Base-by-base conservation (phyloP, 768 basidiomycete genomes). In the Daedaleopsis nitida region DNA sequence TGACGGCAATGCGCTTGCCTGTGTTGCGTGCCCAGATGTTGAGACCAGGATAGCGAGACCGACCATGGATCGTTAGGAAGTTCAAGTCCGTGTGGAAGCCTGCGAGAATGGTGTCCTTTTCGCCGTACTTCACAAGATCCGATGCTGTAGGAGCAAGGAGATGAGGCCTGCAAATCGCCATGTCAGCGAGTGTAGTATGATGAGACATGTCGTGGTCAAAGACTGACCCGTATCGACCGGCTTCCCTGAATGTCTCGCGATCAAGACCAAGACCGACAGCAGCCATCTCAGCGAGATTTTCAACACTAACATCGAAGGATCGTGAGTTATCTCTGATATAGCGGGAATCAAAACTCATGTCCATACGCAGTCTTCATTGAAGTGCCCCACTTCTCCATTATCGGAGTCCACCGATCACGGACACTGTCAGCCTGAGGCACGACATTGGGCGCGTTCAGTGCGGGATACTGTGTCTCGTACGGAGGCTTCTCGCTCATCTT, bases 11-110 rank as follows among this genome's bases (percentile, higher is more conserved):
- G 14, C 92, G 87, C 72, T 91, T 94, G 34, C 96, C 96, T 0
- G 89, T 88, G 69, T 98, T 97, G 39, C 96, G 83, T 14, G 94
- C 96, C 96, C 96, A 97, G 55, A 98, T 91, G 72, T 97, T 84
- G 23, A 97, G 80, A 27, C 92, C 94, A 0, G 94, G 92, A 73
- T 89, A 94, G 60, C 90, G 83, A 7, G 88, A 92, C 34, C 90
- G 88, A 45, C 92, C 93, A 63, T 94, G 89, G 45, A 94, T 94
- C n/a, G 91, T 94, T 65, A 97, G 78, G 69, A 94, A 96, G 70
- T 97, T 97, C 58, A 98, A 84, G 72, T 98, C 95, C 0, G 91
- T 88, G 71, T 98, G 96, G 71, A 97, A 97, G 2, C 96, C 96
- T 21, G 95, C 95, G 49, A 95, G 83, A 63, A 96, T 96, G 19